Percentiles rank a stretch among this genome's conserved stretches.
Evolutionary conservation across 768 basidiomycete species (phyloP).

Genomic region (Clitopilus passeckerianus): DNA sequence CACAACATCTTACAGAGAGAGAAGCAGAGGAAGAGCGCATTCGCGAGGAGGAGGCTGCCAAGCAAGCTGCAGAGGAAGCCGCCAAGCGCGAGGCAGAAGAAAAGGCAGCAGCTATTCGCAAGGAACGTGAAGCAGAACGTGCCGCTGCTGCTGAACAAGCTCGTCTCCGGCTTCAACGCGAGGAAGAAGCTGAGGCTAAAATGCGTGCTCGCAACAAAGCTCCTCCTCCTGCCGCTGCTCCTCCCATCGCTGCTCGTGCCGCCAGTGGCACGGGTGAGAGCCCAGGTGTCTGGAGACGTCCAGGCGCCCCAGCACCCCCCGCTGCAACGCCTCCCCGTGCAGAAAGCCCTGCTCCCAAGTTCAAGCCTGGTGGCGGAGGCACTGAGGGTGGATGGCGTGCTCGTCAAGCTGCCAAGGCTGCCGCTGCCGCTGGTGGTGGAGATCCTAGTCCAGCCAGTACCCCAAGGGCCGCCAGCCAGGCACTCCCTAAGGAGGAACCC

Average conservation of each 20-base stretch:
- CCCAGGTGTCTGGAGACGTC: slow-evolving; percentile 2
- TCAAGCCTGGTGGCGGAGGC: slow-evolving; percentile 31
- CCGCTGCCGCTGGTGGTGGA: slow-evolving; percentile 14
- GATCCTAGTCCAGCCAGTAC: slow-evolving; percentile 20
- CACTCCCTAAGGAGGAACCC: slow-evolving; percentile 30
- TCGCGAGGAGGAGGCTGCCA: slow-evolving; percentile 46
- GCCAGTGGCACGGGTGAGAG: not conserved
- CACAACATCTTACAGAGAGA: slow-evolving; percentile 30
- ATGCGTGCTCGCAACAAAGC: slow-evolving; percentile 30
- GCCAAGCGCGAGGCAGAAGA: slow-evolving; percentile 64
- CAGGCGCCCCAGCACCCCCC: slow-evolving; percentile 13
- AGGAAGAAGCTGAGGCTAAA: slow-evolving; percentile 64
- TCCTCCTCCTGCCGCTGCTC: slow-evolving; percentile 18
- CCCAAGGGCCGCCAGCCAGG: slow-evolving; percentile 30
- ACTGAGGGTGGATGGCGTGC: slow-evolving; percentile 25
- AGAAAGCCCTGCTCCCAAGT: slow-evolving; percentile 48
- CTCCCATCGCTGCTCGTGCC: slow-evolving; percentile 21
- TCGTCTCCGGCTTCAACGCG: slow-evolving; percentile 56
- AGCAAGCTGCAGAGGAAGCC: slow-evolving; percentile 41
- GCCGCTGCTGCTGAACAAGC: slow-evolving; percentile 49
- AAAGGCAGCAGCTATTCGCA: slow-evolving; percentile 42
- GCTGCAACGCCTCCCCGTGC: slow-evolving; percentile 39
- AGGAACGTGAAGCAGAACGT: slow-evolving; percentile 44
- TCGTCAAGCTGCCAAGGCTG: slow-evolving; percentile 17
- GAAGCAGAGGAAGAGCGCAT: slow-evolving; percentile 50